Percentiles rank a stretch among this genome's conserved stretches.
Evolutionary conservation across 441 rosid species (phyloP).

Genomic region (Bruguiera hainesii): DNA sequence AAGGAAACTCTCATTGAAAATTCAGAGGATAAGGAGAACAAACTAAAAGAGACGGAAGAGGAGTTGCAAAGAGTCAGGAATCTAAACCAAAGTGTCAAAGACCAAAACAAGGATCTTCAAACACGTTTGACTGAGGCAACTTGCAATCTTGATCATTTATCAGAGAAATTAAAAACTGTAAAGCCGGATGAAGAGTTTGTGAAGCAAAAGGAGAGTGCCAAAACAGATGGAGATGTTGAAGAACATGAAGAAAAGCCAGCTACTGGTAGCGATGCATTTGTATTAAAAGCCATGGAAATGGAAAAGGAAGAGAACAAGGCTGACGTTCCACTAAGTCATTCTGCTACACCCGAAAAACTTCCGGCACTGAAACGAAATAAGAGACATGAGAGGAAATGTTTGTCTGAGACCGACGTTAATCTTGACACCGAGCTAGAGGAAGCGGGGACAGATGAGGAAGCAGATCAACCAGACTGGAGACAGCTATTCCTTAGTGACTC

Average conservation of each 20-base stretch:
- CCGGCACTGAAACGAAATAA: slow-evolving; percentile 2
- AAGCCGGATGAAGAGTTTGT: slow-evolving; percentile 46
- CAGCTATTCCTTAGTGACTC: slow-evolving; percentile 40
- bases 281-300: slow-evolving; percentile 16
- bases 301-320: slow-evolving; percentile 18
- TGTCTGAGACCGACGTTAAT: slow-evolving; percentile 31
- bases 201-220: slow-evolving; percentile 27
- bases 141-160: slow-evolving; percentile 41
- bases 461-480: slow-evolving; percentile 55
- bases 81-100: slow-evolving; percentile 41
- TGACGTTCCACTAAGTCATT: slow-evolving; percentile 5
- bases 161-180: slow-evolving; percentile 48
- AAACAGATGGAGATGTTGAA: slow-evolving; percentile 21
- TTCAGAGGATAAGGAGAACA: slow-evolving; percentile 36
- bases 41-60: slow-evolving; percentile 51
- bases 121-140: slow-evolving; percentile 52
- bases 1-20: slow-evolving; percentile 44
- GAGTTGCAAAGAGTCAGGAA: slow-evolving; percentile 49
- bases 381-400: slow-evolving; percentile 33
- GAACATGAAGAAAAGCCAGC: slow-evolving; percentile 20
- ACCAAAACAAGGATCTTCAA: slow-evolving; percentile 48
- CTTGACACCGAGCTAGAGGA: slow-evolving; percentile 41
- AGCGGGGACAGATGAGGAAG: slow-evolving; percentile 37
- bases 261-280: slow-evolving; percentile 16
- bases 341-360: slow-evolving; percentile 16